These are phyloP conservation scores for Dysphania ambrosioides DNA, from an alignment of 148 eudicot species.

Conservation along the genomic window DNA sequence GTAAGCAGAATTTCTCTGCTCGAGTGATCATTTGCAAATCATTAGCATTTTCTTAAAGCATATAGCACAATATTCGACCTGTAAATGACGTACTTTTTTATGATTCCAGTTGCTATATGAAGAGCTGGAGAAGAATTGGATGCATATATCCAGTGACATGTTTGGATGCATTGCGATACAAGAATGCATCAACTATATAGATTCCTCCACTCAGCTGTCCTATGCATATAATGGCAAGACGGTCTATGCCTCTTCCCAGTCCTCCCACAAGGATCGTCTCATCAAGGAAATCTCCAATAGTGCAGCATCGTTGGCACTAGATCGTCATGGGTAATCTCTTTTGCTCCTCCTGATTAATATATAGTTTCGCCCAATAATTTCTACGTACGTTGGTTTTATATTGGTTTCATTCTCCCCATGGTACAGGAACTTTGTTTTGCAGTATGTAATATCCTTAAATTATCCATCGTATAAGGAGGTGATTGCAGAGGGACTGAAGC, in stretches of 20 bases:
- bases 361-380: too few relatives aligned
- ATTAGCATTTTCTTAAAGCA: too few relatives aligned
- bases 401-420: too few relatives aligned
- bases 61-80: not conserved
- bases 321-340: conserved; percentile 20
- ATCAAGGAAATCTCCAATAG: not conserved
- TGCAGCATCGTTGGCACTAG: not conserved
- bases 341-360: too few relatives aligned
- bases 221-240: not conserved
- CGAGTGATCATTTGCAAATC: too few relatives aligned
- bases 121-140: conserved; percentile 1
- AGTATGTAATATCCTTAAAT: conserved; percentile 9
- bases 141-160: not conserved
- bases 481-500: not conserved
- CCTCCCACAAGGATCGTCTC: not conserved
- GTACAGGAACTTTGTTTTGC: conserved; percentile 24
- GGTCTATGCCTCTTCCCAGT: not conserved
- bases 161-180: conserved; percentile 23
- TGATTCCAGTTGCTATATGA: conserved; percentile 17
- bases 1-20: too few relatives aligned
- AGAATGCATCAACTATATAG: conserved; percentile 15
- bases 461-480: not conserved
- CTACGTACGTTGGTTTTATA: too few relatives aligned
- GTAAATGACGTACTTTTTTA: not conserved
- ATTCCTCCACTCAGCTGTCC: not conserved